Evolutionary conservation across 2,329 filamentous ascomycete genomes (phyloP), one percentile per base, ranked within the genome.

Genomic region (Huntiella bhutanensis): DNA sequence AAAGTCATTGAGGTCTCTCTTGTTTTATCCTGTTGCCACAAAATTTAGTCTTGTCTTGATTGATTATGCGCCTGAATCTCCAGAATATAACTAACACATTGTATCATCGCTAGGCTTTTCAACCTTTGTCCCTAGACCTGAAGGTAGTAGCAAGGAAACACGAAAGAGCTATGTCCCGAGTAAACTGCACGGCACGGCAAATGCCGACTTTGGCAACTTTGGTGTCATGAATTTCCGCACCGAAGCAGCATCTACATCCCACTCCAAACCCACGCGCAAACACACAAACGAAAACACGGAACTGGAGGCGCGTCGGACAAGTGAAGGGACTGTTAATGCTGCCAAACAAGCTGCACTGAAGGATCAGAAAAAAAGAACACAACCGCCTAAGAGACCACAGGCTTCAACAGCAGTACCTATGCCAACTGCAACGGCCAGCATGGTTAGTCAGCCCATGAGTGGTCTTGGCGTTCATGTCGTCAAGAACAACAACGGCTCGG

Each of bases 131-230:
- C 39, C 40, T 38, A 39, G 43, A 33, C 13, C 44, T 7, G 48
- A 47, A 15, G 39, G 15, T 32, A 42, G 41, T 44, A 35, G 39
- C 8, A 49, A 49, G 28, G 48, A 49, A 33, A 41, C 33, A n/a
- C 45, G 45, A 34, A 46, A 70, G 48, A 75, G 76, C 51, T 70
- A 73, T 1, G 67, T 78, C 2, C 74, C 75, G 4, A 74, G 68
- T 57, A 77, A 76, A 56, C 61, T 78, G 46, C 74, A 77, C 55
- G 71, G 71, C 50, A 71, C 69, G 52, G 68, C 70, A 15, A 66
- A 70, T 51, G 62, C 64, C 19, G 69, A 67, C 53, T 71, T 70
- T 50, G 74, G 74, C 22, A 76, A 75, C 52, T 79, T 79, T 56
- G 64, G 66, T 40, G 71, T 78, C 36, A 75, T 79, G 67, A 71